Conservation (phyloP, 768 basidiomycete species). For the Termitomyces sp. region DNA sequence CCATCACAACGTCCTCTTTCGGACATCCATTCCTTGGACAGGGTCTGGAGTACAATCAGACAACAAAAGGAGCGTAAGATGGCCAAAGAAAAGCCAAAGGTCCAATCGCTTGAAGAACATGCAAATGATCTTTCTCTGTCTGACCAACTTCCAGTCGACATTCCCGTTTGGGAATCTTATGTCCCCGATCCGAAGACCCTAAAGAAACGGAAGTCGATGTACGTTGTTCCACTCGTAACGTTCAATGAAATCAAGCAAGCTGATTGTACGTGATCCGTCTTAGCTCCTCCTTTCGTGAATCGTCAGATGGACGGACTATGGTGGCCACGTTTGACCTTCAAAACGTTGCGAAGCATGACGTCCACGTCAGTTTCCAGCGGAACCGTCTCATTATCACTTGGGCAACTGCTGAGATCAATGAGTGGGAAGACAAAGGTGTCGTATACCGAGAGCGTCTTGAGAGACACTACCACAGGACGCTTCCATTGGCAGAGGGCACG, state of each 20-base stretch:
- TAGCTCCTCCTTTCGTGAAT: slow-evolving; percentile 68
- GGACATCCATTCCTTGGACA: slow-evolving; percentile 41
- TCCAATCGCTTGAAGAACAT: slow-evolving; percentile 56
- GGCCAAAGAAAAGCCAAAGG: slow-evolving; percentile 64
- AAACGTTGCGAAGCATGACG: slow-evolving; percentile 65
- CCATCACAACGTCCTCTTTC: slow-evolving; percentile 29
- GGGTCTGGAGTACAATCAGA: slow-evolving; percentile 62
- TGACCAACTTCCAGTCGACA: slow-evolving; percentile 29
- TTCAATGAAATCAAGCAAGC: slow-evolving; percentile 10
- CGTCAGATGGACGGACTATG: slow-evolving; percentile 62
- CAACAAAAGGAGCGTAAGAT: slow-evolving; percentile 61
- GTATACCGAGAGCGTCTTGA: slow-evolving; percentile 60
- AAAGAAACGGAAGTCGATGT: slow-evolving; percentile 64
- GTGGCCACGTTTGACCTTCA: slow-evolving; percentile 68
- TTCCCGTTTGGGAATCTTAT: slow-evolving; percentile 32
- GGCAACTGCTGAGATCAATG: slow-evolving; percentile 52
- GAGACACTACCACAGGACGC: slow-evolving; percentile 57
- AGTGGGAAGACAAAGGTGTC: slow-evolving; percentile 55
- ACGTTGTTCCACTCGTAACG: slow-evolving; percentile 11
- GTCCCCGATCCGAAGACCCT: slow-evolving; percentile 34
- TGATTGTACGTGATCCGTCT: slow-evolving; percentile 9
- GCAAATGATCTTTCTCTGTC: slow-evolving; percentile 27
- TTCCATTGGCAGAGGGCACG: slow-evolving; percentile 71
- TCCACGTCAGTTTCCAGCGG: slow-evolving; percentile 69
- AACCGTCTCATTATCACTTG: slow-evolving; percentile 61